phyloP scores from a whole-genome alignment of 2,329 filamentous ascomycete genomes.

The Trichoderma harzianum region DNA sequence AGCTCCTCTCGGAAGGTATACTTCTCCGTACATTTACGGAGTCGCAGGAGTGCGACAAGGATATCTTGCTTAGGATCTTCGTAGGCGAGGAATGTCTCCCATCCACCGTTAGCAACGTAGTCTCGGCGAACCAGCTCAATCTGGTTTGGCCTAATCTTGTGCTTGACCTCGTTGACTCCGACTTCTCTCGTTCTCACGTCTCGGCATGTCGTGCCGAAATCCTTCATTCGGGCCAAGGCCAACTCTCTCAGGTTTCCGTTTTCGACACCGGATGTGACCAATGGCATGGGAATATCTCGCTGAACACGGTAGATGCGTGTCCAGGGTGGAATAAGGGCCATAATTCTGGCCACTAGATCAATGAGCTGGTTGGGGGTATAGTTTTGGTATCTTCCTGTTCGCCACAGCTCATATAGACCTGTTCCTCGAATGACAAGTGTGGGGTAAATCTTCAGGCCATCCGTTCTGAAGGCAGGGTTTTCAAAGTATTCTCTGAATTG shows the following conservation, averaged over 20 bases:
- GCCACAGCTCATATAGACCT: slow-evolving; percentile 94
- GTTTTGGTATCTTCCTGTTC: slow-evolving; percentile 95
- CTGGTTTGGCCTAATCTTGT: slow-evolving; percentile 95
- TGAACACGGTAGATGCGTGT: slow-evolving; percentile 98
- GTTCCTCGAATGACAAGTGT: slow-evolving; percentile 96
- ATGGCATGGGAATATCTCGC: slow-evolving; percentile 98
- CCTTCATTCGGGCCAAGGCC: slow-evolving; percentile 95
- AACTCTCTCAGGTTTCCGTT: slow-evolving; percentile 95
- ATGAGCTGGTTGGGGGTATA: slow-evolving; percentile 97
- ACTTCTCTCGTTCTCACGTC: slow-evolving; percentile 96
- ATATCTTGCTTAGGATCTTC: slow-evolving; percentile 99
- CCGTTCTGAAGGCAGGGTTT: slow-evolving; percentile 91
- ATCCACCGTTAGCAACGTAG: slow-evolving; percentile 92
- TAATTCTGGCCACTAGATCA: slow-evolving; percentile 91
- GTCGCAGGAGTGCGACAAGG: slow-evolving; percentile 80
- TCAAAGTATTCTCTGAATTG: slow-evolving; percentile 98
- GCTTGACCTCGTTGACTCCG: slow-evolving; percentile 97
- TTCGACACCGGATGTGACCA: slow-evolving; percentile 97
- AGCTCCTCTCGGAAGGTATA: slow-evolving; percentile 92
- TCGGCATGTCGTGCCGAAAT: slow-evolving; percentile 94
- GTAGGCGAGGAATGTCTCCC: slow-evolving; percentile 98
- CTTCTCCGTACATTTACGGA: slow-evolving; percentile 86
- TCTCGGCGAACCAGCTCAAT: slow-evolving; percentile 92
- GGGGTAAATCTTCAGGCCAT: slow-evolving; percentile 96
- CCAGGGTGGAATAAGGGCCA: slow-evolving; percentile 94